These are phyloP conservation scores for Orbilia javanica DNA, from an alignment of 2,329 filamentous ascomycete genomes.

Conservation along the genomic window DNA sequence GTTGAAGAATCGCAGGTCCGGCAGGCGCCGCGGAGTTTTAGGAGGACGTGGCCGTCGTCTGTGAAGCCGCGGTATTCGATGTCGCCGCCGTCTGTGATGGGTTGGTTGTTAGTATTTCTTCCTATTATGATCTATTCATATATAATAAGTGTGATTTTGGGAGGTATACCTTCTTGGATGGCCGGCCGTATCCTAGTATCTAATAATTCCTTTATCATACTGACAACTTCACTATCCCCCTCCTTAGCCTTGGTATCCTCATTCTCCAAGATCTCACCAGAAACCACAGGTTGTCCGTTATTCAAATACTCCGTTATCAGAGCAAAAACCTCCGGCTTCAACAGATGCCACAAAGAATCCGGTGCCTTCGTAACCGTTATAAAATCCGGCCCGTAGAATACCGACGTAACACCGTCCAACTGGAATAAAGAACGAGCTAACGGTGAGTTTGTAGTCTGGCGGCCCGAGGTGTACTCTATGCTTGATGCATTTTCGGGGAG, in stretches of 20 bases:
- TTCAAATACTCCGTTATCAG: slow-evolving; percentile 94
- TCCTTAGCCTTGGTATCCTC: slow-evolving; percentile 68
- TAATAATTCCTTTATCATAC: slow-evolving; percentile 98
- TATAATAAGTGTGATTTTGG: background rate
- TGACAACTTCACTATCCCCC: slow-evolving; percentile 88
- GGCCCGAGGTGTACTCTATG: slow-evolving; percentile 90
- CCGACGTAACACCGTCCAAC: slow-evolving; percentile 91
- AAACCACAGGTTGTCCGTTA: slow-evolving; percentile 83
- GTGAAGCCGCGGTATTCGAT: slow-evolving; percentile 91
- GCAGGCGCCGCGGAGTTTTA: slow-evolving; percentile 93
- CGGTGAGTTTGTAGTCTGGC: slow-evolving; percentile 90
- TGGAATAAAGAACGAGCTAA: slow-evolving; percentile 91
- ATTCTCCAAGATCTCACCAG: slow-evolving; percentile 67
- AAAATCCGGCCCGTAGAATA: slow-evolving; percentile 95
- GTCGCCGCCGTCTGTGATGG: slow-evolving; percentile 88
- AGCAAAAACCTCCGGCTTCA: slow-evolving; percentile 94
- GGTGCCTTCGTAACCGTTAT: slow-evolving; percentile 94
- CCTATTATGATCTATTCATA: background rate
- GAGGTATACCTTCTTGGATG: slow-evolving; percentile 78
- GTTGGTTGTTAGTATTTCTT: background rate
- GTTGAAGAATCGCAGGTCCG: slow-evolving; percentile 97
- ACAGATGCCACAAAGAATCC: slow-evolving; percentile 90
- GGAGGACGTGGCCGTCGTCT: slow-evolving; percentile 78
- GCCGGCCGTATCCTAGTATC: slow-evolving; percentile 94
- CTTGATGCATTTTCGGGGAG: slow-evolving; percentile 82